Evolutionary conservation across 1,139 yeast species (phyloP).

Genomic region (Yamadazyma pseudoaaseri): DNA sequence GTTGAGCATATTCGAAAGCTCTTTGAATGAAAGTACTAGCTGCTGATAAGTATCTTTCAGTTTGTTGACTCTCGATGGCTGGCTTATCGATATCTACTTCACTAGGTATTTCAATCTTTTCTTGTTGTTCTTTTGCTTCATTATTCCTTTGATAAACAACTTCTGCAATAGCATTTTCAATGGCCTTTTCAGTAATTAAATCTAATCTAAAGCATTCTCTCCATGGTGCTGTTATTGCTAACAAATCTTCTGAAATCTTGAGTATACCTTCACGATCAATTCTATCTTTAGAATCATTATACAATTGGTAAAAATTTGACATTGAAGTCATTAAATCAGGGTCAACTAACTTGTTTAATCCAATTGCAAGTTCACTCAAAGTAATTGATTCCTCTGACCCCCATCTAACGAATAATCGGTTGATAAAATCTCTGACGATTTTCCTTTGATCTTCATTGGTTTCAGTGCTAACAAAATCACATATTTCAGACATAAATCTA

Average conservation of each 20-base stretch:
- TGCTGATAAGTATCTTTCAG: constrained; percentile 79
- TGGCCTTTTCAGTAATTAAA: constrained; percentile 54
- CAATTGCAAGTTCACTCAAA: constrained; percentile 67
- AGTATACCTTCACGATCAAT: constrained; percentile 79
- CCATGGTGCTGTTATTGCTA: constrained; percentile 83
- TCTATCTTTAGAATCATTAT: constrained; percentile 62
- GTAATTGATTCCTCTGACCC: constrained; percentile 56
- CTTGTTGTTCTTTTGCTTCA: constrained; percentile 12
- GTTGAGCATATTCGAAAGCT: constrained; percentile 88
- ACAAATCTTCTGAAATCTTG: constrained; percentile 80
- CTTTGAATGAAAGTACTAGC: constrained; percentile 85
- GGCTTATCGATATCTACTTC: constrained; percentile 63
- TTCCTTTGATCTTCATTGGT: constrained; percentile 24
- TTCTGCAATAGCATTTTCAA: constrained; percentile 67
- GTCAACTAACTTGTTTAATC: constrained; percentile 68
- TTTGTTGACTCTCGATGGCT: constrained; percentile 65
- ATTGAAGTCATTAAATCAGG: constrained; percentile 77
- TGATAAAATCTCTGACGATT: constrained; percentile 42
- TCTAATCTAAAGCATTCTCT: constrained; percentile 66
- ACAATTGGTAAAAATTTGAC: constrained; percentile 75
- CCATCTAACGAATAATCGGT: constrained; percentile 70
- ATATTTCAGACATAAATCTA: constrained; percentile 73
- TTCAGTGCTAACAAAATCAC: constrained; percentile 65
- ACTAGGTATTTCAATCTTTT: constrained; percentile 40
- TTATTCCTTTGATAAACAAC: constrained; percentile 40